Base-by-base conservation (phyloP, 2,329 filamentous ascomycete species). In the Hypocreales sp. region DNA sequence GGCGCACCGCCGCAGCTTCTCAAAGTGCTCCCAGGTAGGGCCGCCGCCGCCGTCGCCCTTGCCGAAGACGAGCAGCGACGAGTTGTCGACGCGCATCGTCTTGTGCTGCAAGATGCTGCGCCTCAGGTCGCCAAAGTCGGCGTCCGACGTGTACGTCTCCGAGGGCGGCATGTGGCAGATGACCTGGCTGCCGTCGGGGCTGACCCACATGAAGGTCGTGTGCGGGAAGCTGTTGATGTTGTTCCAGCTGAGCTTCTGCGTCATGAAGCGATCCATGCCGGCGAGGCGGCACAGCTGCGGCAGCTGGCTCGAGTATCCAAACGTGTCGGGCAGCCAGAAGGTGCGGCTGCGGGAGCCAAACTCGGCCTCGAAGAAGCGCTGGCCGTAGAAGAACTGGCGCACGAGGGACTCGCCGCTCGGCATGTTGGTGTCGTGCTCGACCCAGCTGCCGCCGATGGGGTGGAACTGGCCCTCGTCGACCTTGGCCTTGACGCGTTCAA, bases 201-300 rank as follows among this genome's bases (percentile, higher is more conserved):
- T 73, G 18, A 98, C 86, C 90, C 90, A 98, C 53, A 93, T 93
- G 64, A 98, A 98, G 0, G 90, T 95, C 5, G 90, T 95, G 48
- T 95, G 90, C 0, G 90, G 90, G 57, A 95, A 98, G 46, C 80
- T 92, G 58, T 95, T 95, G 66, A 95, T 95, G 50, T 95, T 95
- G 61, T 95, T 95, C 90, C 90, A 98, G 61, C 87, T 95, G 33
- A 98, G 64, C 59, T 98, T 98, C 53, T 98, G 90, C 0, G 90
- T 98, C 45, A 98, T 79, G 61, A 98, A 98, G 19, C 87, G 73
- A 31, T 72, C 80, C 90, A 98, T 95, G 13, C 84, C 87, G n/a
- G 90, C 80, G 16, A 94, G 61, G 4, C 87, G 79, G 48, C 84
- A 95, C 22, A 98, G 62, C 47, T 98, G 90, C 9, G 90, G 90